Base-by-base conservation (phyloP, 2,329 filamentous ascomycete genomes). In the Coleophoma cylindrospora region DNA sequence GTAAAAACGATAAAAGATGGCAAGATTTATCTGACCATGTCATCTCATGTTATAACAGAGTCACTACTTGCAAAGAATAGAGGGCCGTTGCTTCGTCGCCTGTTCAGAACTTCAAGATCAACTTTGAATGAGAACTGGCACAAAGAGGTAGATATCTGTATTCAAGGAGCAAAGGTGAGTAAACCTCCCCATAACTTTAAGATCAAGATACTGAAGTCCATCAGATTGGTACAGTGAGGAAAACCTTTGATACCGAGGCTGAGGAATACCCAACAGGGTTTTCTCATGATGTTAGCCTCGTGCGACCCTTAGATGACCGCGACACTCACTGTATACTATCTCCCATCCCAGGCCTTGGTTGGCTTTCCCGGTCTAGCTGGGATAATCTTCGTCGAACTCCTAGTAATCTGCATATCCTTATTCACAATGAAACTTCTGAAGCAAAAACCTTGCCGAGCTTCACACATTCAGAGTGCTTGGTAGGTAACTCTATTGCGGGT, bases 271-370 rank as follows among this genome's bases (percentile, higher is more conserved):
- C 47, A 44, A 44, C n/a, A 12, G 37, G 37, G n/a, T 49, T 49
- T 32, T 13, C 19, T 33, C 47, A 49, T 44, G 47, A 49, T 34
- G 14, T 49, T 11, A 49, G 47, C 34, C 34, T 49, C 22, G 37
- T 49, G 13, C 15, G 19, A 36, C 17, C 27, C 13, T 12, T 48
- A 33, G 36, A 48, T 11, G 34, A 22, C 32, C 9, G 45, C 34
- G 14, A 48, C 33, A 22, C 37, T 40, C 37, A 13, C 14, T 6
- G 15, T 6, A 19, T 40, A 40, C 4, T 15, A n/a, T 48, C 45
- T 33, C 45, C 45, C 33, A 37, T 48, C 9, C 34, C 36, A 11
- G 40, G 40, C 13, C 45, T 48, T 34, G 45, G 45, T 6, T 49
- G 47, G 47, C 22, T 43, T 12, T 32, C 4, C 15, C 14, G 40